Evolutionary conservation across 1,139 yeast genomes (phyloP), one percentile per base, ranked within the genome.

Genomic region (Arxiozyma telluris): DNA sequence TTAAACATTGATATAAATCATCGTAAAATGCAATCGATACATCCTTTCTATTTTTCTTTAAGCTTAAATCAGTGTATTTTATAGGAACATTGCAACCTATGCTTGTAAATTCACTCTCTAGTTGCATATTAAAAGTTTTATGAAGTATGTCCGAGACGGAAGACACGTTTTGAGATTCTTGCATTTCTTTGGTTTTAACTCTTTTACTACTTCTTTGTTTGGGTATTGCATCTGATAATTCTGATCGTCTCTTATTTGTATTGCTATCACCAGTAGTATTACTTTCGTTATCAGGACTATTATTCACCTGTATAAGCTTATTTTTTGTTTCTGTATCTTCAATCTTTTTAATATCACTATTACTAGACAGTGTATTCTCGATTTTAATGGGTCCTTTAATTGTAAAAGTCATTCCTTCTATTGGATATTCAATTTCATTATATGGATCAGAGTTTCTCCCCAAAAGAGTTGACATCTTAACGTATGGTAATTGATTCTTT

Each of bases 371-470:
- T 18, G 47, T 30, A 34, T 27, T 42, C 15, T 49, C 39, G 9
- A 22, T 38, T 34, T 38, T 23, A 3, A 42, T 30, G 27, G 22
- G 11, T n/a, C 52, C 55, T 18, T 56, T 43, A 4, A 60, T 15
- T 3, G 48, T 38, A 44, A 66, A 59, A 25, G 56, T 57, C 20
- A 80, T 59, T 11, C 70, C 66, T 54, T 81, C 84, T 3, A 80
- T 67, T 0, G 83, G 76, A 9, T 68, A 71, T 43, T 76, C 79
- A 0, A 80, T 72, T 34, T 80, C 71, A 22, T 72, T 63, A 59
- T 84, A 83, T 0, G 79, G 77, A 58, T 84, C 88, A 23, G 64
- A 59, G 25, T 61, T 60, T 49, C 58, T 64, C 2, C 64, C 60
- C 30, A 66, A 52, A 22, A 65, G 55, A n/a, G 57, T 55, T 22